Evolutionary conservation across 441 rosid species (phyloP), one percentile per base, ranked within the genome.

Genomic region (Populus trichocarpa): DNA sequence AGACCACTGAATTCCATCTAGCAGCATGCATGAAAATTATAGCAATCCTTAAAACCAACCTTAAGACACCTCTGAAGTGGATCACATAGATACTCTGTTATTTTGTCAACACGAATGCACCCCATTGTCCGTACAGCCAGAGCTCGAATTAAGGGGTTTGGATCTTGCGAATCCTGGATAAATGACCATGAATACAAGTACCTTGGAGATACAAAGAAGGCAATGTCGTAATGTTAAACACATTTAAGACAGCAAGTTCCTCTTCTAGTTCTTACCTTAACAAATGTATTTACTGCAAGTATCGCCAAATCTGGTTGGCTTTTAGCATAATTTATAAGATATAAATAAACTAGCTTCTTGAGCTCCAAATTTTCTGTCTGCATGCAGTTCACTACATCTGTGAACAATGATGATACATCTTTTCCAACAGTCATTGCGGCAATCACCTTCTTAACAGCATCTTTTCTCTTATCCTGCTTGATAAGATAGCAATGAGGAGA

Each of bases 371-470:
- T 96, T 84, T 96, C 99, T 4, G 99, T 96, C 88, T 96, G 99
- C 99, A 96, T 96, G 84, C 99, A 96, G 86, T 94, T 96, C 78
- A 96, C 99, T 13, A 96, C 99, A 85, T 96, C 99, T 0, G 99
- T 93, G 85, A 96, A 96, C 74, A 96, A 85, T 0, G 96, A 96
- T 2, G 99, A 96, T 25, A 96, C 99, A 82, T 96, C 99, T 76
- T 96, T 96, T 72, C 99, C 99, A 77, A 96, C 99, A 5, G 99
- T 96, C 99, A 96, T 96, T 1, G 99, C 99, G 69, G 99, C 99
- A 87, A 96, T 96, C 77, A 96, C 99, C 92, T 96, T 96, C 83
- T 96, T 94, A 78, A 96, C 99, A 20, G 98, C 99, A 92, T 96
- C 99, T 88, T 92, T 96, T 83, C 99, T 90, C 93, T 94, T 96